phyloP scores from a whole-genome alignment of 148 eudicot genomes.

The Hydrangea macrophylla region DNA sequence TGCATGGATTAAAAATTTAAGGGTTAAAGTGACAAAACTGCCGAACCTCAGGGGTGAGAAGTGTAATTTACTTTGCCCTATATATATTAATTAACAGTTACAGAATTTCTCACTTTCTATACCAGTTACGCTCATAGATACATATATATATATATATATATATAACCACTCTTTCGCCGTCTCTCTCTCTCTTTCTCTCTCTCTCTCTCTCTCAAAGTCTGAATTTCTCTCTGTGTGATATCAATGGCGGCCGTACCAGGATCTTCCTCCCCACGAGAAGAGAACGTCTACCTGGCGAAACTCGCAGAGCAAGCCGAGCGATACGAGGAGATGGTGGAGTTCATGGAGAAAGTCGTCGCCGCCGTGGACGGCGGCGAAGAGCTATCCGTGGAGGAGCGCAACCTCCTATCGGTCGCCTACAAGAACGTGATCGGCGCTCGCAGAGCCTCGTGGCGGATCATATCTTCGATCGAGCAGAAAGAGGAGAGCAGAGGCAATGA shows the following conservation, averaged over 20 bases:
- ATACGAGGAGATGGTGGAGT: conserved; percentile 63
- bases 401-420: conserved; percentile 56
- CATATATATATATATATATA: too few species aligned
- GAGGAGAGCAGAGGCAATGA: conserved; percentile 50
- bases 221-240: neutral
- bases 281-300: conserved; percentile 48
- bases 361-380: conserved; percentile 33
- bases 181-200: neutral
- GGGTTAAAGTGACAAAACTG: too few species aligned
- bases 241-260: conserved; percentile 25
- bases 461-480: conserved; percentile 48
- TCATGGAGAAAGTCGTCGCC: conserved; percentile 54
- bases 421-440: conserved; percentile 53
- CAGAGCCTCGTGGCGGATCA: conserved; percentile 48
- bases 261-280: conserved; percentile 27
- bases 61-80: too few species aligned
- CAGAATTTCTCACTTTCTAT: too few species aligned
- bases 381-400: conserved; percentile 46
- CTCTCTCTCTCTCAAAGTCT: neutral
- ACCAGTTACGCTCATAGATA: too few species aligned
- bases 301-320: conserved; percentile 62
- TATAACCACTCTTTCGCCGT: neutral
- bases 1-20: too few species aligned
- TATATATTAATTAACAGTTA: too few species aligned
- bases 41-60: too few species aligned